A percentile compares a stretch with the other conserved stretches of the same genome.
These are phyloP conservation scores for Hypomontagnella monticulosa DNA, from an alignment of 495 filamentous ascomycete genomes.

Conservation along the genomic window DNA sequence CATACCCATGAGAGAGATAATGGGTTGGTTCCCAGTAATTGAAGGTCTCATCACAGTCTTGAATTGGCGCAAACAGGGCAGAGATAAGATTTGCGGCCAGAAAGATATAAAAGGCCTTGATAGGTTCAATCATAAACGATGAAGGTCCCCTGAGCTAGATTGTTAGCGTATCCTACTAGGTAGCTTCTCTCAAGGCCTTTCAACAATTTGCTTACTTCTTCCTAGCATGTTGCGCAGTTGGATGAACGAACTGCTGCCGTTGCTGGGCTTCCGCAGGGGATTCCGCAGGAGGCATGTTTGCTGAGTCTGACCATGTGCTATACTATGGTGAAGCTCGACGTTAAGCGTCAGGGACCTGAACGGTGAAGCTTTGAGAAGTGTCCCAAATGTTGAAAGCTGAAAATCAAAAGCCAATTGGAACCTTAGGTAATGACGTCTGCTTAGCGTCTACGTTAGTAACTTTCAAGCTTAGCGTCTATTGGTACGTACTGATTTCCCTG, in stretches of 20 bases:
- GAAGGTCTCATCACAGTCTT: slow-evolving; percentile 98
- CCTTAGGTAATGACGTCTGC: slow-evolving; percentile 30
- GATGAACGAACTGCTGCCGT: slow-evolving; percentile 51
- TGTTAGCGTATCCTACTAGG: slow-evolving; percentile 16
- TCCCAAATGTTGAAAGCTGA: slow-evolving; percentile 35
- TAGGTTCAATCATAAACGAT: slow-evolving; percentile 73
- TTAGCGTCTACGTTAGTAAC: not conserved
- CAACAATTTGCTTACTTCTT: slow-evolving; percentile 50
- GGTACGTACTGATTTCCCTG: too few relatives aligned
- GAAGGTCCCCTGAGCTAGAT: slow-evolving; percentile 54
- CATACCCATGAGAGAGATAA: slow-evolving; percentile 91
- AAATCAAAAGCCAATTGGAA: slow-evolving; percentile 20
- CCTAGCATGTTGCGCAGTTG: slow-evolving; percentile 56
- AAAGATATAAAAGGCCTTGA: slow-evolving; percentile 80
- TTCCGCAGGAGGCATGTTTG: slow-evolving; percentile 48
- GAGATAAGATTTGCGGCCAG: slow-evolving; percentile 76
- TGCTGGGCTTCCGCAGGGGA: slow-evolving; percentile 40
- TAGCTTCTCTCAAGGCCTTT: not conserved
- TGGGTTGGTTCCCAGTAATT: slow-evolving; percentile 99
- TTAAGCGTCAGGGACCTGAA: not conserved
- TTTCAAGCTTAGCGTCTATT: not conserved
- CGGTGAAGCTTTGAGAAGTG: not conserved
- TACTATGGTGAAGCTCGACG: not conserved
- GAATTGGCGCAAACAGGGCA: slow-evolving; percentile 88
- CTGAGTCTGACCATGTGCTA: not conserved